Percentiles rank a stretch among this genome's conserved stretches.
Evolutionary conservation across 2,329 filamentous ascomycete genomes (phyloP).

Genomic region (Chrysosphaeria jannelii): DNA sequence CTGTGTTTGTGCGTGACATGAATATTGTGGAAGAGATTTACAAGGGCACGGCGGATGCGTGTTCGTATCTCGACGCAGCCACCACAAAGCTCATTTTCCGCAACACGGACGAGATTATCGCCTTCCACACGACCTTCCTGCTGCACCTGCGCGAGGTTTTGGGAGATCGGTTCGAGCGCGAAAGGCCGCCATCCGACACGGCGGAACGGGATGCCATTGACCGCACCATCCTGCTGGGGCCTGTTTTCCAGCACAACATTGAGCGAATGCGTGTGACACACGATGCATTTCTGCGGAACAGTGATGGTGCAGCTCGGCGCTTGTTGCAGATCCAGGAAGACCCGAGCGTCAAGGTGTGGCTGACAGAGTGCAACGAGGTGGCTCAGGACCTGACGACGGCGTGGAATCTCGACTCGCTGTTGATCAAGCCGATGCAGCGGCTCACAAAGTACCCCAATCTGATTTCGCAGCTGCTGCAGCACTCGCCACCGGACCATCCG

Average conservation of each 20-base stretch:
- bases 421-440: slow-evolving; percentile 89
- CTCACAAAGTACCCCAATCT: slow-evolving; percentile 83
- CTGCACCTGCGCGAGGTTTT: slow-evolving; percentile 63
- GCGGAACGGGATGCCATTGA: slow-evolving; percentile 16
- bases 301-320: slow-evolving; percentile 28
- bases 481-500: slow-evolving; percentile 57
- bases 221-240: slow-evolving; percentile 19
- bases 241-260: slow-evolving; percentile 23
- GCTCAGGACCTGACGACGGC: slow-evolving; percentile 77
- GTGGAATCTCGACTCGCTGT: slow-evolving; percentile 84
- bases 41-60: slow-evolving; percentile 67
- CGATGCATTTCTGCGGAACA: slow-evolving; percentile 30
- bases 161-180: slow-evolving; percentile 20
- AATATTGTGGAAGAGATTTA: slow-evolving; percentile 95
- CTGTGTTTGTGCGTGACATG: slow-evolving; percentile 78
- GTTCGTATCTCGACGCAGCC: slow-evolving; percentile 46
- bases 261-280: slow-evolving; percentile 29
- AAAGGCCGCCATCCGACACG: slow-evolving; percentile 7
- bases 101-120: slow-evolving; percentile 72
- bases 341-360: slow-evolving; percentile 45
- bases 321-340: slow-evolving; percentile 32
- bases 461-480: slow-evolving; percentile 47
- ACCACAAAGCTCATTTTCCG: slow-evolving; percentile 79
- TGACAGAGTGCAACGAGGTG: slow-evolving; percentile 75
- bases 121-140: slow-evolving; percentile 57